Conservation (phyloP, 108 stramenopile genomes). For the Mayamaea pseudoterrestris region DNA sequence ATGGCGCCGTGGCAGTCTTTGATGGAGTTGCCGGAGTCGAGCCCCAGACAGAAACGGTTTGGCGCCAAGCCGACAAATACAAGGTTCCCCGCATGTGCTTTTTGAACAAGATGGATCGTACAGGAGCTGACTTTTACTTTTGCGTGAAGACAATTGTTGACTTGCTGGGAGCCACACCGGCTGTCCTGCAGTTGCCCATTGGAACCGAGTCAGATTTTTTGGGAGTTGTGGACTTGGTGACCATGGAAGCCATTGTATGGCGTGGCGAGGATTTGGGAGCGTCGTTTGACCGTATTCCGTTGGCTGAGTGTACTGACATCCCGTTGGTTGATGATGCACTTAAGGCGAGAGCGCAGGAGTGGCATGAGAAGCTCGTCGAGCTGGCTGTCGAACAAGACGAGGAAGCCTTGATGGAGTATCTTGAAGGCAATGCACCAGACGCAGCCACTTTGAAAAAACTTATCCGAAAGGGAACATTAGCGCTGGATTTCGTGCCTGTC, state of each 20-base stretch:
- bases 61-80: conserved; percentile 97
- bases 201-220: conserved; percentile 85
- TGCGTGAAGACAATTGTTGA: conserved; percentile 90
- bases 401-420: conserved; percentile 81
- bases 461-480: conserved; percentile 88
- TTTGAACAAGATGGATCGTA: conserved; percentile 99
- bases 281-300: conserved; percentile 77
- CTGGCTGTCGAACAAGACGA: conserved; percentile 86
- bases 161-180: conserved; percentile 86
- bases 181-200: conserved; percentile 92
- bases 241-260: conserved; percentile 95
- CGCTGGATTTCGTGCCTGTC: conserved; percentile 77
- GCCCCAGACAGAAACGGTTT: conserved; percentile 98
- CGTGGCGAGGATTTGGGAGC: conserved; percentile 95
- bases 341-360: conserved; percentile 71
- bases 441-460: conserved; percentile 68
- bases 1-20: conserved; percentile 97
- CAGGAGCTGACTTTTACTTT: conserved; percentile 95
- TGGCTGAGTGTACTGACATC: conserved; percentile 79
- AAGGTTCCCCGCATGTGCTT: conserved; percentile 98
- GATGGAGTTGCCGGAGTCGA: conserved; percentile 99
- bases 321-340: conserved; percentile 81
- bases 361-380: conserved; percentile 76
- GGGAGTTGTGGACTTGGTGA: conserved; percentile 95
- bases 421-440: conserved; percentile 79